phyloP scores from a whole-genome alignment of 108 stramenopile genomes.

The Pseudonitzschia pungens region DNA sequence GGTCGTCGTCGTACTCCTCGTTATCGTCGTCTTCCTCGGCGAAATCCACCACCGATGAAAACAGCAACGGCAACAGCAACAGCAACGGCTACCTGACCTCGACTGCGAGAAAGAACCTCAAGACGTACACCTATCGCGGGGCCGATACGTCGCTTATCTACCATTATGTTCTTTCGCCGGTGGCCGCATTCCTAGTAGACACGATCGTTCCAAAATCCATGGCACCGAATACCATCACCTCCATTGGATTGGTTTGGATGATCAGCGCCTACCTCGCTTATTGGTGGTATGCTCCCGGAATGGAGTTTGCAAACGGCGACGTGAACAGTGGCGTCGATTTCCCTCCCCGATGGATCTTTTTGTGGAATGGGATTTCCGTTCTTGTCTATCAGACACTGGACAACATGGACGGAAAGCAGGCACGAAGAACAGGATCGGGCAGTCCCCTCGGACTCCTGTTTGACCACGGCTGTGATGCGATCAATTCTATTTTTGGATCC shows the following conservation, averaged over 20 bases:
- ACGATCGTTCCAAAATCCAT: constrained; percentile 66
- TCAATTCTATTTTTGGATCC: constrained; percentile 81
- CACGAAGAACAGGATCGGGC: constrained; percentile 83
- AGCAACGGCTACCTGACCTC: constrained; percentile 22
- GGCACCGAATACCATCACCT: constrained; percentile 92
- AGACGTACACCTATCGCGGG: constrained; percentile 72
- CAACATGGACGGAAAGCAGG: constrained; percentile 99
- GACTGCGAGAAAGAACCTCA: constrained; percentile 46
- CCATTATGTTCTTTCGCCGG: constrained; percentile 81
- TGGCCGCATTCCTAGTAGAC: constrained; percentile 77
- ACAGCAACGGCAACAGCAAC: neutral
- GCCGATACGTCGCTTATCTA: constrained; percentile 75
- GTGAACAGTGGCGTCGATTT: constrained; percentile 13
- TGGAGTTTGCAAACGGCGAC: constrained; percentile 10
- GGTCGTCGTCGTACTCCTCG: constrained; percentile 23
- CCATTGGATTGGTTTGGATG: constrained; percentile 80
- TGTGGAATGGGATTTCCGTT: constrained; percentile 78
- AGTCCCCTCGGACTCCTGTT: constrained; percentile 94
- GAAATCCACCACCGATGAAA: constrained; percentile 47
- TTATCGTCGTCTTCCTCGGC: constrained; percentile 49
- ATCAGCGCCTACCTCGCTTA: constrained; percentile 62
- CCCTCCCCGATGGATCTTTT: constrained; percentile 82
- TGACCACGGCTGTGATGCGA: constrained; percentile 97
- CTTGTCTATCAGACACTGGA: constrained; percentile 97
- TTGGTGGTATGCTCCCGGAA: constrained; percentile 63